Percentiles rank a stretch among this genome's conserved stretches.
These are phyloP conservation scores for Cantharellus anzutake DNA, from an alignment of 768 basidiomycete genomes.

Conservation along the genomic window DNA sequence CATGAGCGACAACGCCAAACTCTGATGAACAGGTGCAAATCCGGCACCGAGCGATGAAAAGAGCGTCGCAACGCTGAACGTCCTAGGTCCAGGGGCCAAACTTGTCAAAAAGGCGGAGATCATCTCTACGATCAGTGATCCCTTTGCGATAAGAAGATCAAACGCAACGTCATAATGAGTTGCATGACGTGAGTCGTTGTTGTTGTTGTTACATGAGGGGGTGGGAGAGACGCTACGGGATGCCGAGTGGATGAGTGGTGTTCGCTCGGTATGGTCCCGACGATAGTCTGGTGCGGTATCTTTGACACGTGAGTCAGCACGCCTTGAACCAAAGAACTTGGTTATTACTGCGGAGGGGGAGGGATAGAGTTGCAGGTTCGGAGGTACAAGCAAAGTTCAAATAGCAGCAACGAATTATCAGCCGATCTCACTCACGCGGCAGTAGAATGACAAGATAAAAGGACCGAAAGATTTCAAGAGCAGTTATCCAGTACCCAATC, in stretches of 20 bases:
- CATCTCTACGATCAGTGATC: constrained; percentile 2
- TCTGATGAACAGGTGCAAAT: constrained; percentile 2
- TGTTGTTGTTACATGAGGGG: background rate
- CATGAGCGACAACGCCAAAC: constrained; percentile 3
- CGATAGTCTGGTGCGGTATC: background rate
- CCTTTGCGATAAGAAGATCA: constrained; percentile 2
- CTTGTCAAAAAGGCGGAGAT: background rate
- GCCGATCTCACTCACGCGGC: background rate
- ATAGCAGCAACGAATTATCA: background rate
- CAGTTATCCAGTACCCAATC: background rate
- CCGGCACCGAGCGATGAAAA: constrained; percentile 3
- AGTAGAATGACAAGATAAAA: background rate
- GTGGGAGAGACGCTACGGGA: too few species aligned
- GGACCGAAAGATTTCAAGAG: background rate
- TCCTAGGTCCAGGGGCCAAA: background rate
- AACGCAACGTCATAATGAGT: constrained; percentile 3
- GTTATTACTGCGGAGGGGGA: background rate
- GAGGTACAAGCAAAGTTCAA: too few species aligned
- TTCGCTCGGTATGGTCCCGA: too few species aligned
- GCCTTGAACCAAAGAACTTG: background rate
- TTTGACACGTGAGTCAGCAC: background rate
- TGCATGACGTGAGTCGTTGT: background rate
- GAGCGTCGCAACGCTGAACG: background rate
- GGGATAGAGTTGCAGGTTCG: too few species aligned
- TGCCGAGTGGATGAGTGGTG: too few species aligned